These are phyloP conservation scores for Lepidium didymum DNA, from an alignment of 345 rosid genomes.

Conservation along the genomic window DNA sequence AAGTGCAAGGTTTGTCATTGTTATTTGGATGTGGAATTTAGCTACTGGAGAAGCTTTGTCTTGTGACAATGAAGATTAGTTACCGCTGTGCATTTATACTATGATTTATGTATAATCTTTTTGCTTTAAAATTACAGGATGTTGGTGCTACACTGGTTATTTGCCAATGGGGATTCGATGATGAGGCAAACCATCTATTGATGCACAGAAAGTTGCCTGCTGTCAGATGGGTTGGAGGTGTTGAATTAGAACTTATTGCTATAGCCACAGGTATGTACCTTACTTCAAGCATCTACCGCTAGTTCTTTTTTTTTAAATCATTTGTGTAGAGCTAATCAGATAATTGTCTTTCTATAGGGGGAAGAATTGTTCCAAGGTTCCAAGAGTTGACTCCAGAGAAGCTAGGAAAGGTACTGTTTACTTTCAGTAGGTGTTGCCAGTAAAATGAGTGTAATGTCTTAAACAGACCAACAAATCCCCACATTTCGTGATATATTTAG, in stretches of 20 bases:
- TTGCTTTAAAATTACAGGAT: constrained; percentile 47
- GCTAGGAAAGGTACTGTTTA: constrained; percentile 66
- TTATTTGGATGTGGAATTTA: neutral
- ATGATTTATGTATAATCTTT: neutral
- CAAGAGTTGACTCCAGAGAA: constrained; percentile 94
- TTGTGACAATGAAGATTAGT: neutral
- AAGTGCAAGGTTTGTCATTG: constrained; percentile 64
- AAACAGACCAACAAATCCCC: neutral
- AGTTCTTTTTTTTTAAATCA: neutral
- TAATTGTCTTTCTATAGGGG: constrained; percentile 40
- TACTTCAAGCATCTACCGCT: neutral
- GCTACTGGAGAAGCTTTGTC: neutral
- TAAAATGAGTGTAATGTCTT: neutral
- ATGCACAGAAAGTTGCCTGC: constrained; percentile 97
- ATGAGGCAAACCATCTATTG: constrained; percentile 93
- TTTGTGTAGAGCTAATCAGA: neutral
- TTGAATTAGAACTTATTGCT: constrained; percentile 94
- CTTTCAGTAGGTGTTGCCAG: neutral
- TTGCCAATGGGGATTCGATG: constrained; percentile 99
- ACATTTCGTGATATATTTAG: constrained; percentile 26
- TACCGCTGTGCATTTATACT: neutral
- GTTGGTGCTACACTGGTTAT: constrained; percentile 94
- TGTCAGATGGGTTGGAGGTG: constrained; percentile 99
- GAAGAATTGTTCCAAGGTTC: constrained; percentile 95
- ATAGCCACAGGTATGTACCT: constrained; percentile 76